Percentiles rank a stretch among this genome's conserved stretches.
Evolutionary conservation across 192 early-diverging fungal species (phyloP).

Genomic region (Jimgerdemannia flammicorona): DNA sequence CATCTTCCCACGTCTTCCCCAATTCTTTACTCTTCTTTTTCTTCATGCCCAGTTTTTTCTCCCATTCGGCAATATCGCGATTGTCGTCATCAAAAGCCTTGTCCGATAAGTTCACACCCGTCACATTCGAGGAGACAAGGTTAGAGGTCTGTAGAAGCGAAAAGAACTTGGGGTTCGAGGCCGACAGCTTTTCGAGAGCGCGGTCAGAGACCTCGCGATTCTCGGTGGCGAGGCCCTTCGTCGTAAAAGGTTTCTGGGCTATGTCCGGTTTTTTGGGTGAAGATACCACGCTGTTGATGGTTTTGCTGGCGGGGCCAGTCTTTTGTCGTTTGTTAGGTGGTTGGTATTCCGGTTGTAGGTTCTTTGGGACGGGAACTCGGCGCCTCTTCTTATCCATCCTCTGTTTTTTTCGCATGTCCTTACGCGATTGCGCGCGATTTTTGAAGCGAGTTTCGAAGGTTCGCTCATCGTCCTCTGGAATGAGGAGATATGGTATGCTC

Average conservation of each 20-base stretch:
- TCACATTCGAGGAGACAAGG: conserved; percentile 21
- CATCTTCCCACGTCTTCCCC: conserved; percentile 46
- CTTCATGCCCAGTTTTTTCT: conserved; percentile 45
- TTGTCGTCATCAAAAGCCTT: conserved; percentile 42
- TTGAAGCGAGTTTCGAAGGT: conserved; percentile 44
- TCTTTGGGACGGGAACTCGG: conserved; percentile 23
- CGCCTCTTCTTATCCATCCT: conserved; percentile 41
- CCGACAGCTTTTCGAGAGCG: conserved; percentile 37
- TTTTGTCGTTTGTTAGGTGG: conserved; percentile 4
- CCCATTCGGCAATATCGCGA: conserved; percentile 47
- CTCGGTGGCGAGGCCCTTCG: conserved; percentile 7
- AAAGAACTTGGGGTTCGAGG: conserved; percentile 43
- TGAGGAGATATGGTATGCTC: neutral
- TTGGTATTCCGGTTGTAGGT: conserved; percentile 10
- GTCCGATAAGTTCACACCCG: conserved; percentile 12
- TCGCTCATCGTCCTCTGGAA: conserved; percentile 40
- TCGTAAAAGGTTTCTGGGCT: neutral
- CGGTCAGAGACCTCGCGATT: conserved; percentile 20
- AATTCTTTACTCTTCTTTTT: conserved; percentile 37
- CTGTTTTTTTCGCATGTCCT: conserved; percentile 46
- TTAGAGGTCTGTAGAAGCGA: conserved; percentile 40
- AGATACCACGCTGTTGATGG: conserved; percentile 4
- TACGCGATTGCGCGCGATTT: conserved; percentile 38
- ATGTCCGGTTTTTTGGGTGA: conserved; percentile 1
- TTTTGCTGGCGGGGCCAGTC: neutral